Percentiles rank a stretch among this genome's conserved stretches.
Conservation (phyloP, 768 basidiomycete genomes). For the Mycena chlorophos region DNA sequence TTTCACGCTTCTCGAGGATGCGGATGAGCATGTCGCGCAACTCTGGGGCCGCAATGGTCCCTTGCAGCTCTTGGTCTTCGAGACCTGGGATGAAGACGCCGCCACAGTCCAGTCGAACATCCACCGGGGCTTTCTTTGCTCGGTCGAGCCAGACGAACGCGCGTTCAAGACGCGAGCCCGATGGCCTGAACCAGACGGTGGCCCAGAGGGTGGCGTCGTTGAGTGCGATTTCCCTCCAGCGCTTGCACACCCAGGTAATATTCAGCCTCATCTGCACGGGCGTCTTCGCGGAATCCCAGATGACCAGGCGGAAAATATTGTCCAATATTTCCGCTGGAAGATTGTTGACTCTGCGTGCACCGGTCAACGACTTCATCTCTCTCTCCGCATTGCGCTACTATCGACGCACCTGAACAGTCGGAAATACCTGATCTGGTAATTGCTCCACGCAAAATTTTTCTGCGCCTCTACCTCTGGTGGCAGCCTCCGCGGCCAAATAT, state of each 20-base stretch:
- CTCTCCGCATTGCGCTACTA: not conserved
- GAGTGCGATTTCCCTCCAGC: slow-evolving; percentile 52
- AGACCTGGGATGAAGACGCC: slow-evolving; percentile 24
- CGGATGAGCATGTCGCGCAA: slow-evolving; percentile 52
- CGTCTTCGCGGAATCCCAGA: slow-evolving; percentile 45
- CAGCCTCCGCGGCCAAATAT: slow-evolving; percentile 20
- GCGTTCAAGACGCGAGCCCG: slow-evolving; percentile 44
- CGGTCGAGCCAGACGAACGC: slow-evolving; percentile 60
- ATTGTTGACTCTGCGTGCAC: slow-evolving; percentile 42
- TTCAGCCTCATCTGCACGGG: slow-evolving; percentile 41
- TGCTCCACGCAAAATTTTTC: slow-evolving; percentile 17
- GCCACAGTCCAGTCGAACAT: slow-evolving; percentile 56
- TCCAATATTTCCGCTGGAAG: slow-evolving; percentile 66
- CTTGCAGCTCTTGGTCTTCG: slow-evolving; percentile 23
- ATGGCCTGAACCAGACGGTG: slow-evolving; percentile 62
- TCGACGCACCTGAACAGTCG: slow-evolving; percentile 14
- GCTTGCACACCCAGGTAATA: slow-evolving; percentile 60
- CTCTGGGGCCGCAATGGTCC: slow-evolving; percentile 16
- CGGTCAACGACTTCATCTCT: not conserved
- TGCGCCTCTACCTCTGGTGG: slow-evolving; percentile 21
- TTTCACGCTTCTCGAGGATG: slow-evolving; percentile 48
- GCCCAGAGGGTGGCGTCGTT: slow-evolving; percentile 60
- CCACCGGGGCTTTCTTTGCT: slow-evolving; percentile 54
- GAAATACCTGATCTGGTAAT: slow-evolving; percentile 19
- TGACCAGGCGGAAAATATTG: slow-evolving; percentile 62